Base-by-base conservation (phyloP, 2,329 filamentous ascomycete species). In the Fusarium tanahbumbuense region DNA sequence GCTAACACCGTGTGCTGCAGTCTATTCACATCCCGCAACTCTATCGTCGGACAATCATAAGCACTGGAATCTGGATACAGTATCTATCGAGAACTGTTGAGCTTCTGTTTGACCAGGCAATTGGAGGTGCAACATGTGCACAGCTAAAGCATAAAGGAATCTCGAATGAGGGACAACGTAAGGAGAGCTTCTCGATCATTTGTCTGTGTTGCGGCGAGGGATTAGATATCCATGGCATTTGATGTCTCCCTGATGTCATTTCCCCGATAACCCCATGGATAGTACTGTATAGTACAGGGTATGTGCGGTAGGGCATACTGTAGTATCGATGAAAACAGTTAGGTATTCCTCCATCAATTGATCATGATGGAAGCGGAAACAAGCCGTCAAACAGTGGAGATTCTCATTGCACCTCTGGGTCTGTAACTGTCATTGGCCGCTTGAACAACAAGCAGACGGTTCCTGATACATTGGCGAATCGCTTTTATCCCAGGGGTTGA, bases 171-270 rank as follows among this genome's bases (percentile, higher is more conserved):
- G 20, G n/a, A 41, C n/a, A 27, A 16, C 23, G 13, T 16, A n/a
- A 37, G 34, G 37, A 32, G 6, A 40, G n/a, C 34, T 41, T 30
- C 16, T 40, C n/a, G 23, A 34, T 34, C 46, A 27, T 45, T 49
- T 13, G 20, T 34, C 12, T 9, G 23, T 30, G 25, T 22, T 40
- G 32, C 37, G 25, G 30, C 45, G 30, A 50, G 54, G 40, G 27
- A 46, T 20, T 46, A 27, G 15, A 16, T n/a, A 41, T 27, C 49
- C 32, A 52, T 22, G 30, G 27, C 25, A 27, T 53, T 34, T 50
- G 45, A 60, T 48, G 20, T 55, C 45, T 34, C 34, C 56, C 56
- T 67, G 64, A 67, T 67, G 56, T 67, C 64, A 67, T 64, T 62
- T 42, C 48, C 59, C 18, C 49, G 8, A 52, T 6, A 52, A 52